Percentiles rank a stretch among this genome's conserved stretches.
These are phyloP conservation scores for Solanum sejunctum DNA, from an alignment of 257 asterid species.

Conservation along the genomic window DNA sequence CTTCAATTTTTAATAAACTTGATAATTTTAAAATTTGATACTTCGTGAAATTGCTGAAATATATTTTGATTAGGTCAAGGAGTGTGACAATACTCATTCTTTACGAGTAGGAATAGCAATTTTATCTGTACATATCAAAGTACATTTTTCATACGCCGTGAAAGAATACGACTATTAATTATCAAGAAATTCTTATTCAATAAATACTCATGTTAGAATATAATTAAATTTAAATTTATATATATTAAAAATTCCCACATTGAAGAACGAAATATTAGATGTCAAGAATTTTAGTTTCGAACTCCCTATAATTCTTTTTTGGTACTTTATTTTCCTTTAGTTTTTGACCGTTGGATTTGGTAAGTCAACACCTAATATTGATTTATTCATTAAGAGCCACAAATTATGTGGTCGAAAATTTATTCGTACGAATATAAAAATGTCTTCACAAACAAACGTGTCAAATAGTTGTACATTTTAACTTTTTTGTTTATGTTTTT, in stretches of 20 bases:
- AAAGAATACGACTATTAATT: background rate
- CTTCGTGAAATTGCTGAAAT: too few species aligned
- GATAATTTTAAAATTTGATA: too few species aligned
- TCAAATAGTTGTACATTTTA: background rate
- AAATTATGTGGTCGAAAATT: background rate
- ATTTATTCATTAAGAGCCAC: background rate
- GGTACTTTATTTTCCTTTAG: background rate
- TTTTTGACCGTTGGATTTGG: background rate
- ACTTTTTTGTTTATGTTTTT: background rate
- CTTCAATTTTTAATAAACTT: too few species aligned
- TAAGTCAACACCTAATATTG: conserved; percentile 1
- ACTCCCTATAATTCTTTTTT: background rate
- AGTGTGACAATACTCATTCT: too few species aligned
- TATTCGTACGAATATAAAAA: background rate
- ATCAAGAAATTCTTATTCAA: background rate
- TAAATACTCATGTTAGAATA: background rate
- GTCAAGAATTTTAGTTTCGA: background rate
- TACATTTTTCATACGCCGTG: background rate
- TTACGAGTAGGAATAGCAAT: too few species aligned
- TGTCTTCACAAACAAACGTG: background rate
- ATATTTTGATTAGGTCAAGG: too few species aligned
- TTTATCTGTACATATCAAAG: background rate
- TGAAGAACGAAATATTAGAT: background rate
- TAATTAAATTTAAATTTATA: too few species aligned
- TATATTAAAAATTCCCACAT: too few species aligned